A percentile compares a stretch with the other conserved stretches of the same genome.
Evolutionary conservation across 768 basidiomycete genomes (phyloP).

Genomic region (Rhodotorula sphaerocarpa): DNA sequence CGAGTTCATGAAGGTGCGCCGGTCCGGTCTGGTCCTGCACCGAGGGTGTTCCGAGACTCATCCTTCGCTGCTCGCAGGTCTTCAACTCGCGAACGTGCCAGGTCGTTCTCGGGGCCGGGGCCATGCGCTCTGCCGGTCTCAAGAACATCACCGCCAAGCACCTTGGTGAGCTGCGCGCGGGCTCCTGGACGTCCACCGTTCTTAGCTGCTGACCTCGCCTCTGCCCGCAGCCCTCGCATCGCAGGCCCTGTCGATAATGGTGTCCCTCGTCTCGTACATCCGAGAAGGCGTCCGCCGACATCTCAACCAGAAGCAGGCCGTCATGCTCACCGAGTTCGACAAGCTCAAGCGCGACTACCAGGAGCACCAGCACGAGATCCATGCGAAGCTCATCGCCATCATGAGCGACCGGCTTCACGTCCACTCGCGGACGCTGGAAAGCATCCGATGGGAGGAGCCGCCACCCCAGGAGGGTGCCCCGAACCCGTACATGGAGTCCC

Average conservation of each 20-base stretch:
- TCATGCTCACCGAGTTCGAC: conserved; percentile 96
- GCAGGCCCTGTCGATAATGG: conserved; percentile 88
- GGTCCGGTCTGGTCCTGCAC: too few species aligned
- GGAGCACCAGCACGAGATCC: conserved; percentile 98
- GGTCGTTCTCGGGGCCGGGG: conserved; percentile 93
- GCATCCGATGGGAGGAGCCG: conserved; percentile 66
- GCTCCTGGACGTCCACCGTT: too few species aligned
- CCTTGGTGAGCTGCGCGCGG: conserved; percentile 54
- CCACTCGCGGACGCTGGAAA: conserved; percentile 76
- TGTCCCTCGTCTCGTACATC: conserved; percentile 87
- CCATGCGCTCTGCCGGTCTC: conserved; percentile 95
- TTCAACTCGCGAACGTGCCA: conserved; percentile 98
- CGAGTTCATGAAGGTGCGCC: conserved; percentile 71
- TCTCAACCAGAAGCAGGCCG: conserved; percentile 85
- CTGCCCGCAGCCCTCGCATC: conserved; percentile 57
- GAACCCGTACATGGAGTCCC: conserved; percentile 83
- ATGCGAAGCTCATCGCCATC: conserved; percentile 91
- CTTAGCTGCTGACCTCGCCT: background rate
- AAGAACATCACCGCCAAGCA: conserved; percentile 99
- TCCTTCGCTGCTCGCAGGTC: conserved; percentile 46
- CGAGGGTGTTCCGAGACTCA: too few species aligned
- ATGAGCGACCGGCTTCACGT: conserved; percentile 88
- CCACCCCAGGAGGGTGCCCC: conserved; percentile 46
- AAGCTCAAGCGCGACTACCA: conserved; percentile 98
- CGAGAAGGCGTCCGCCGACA: conserved; percentile 91